Conservation (phyloP, 1,284 basidiomycete species). For the Pseudozyma pruni region DNA sequence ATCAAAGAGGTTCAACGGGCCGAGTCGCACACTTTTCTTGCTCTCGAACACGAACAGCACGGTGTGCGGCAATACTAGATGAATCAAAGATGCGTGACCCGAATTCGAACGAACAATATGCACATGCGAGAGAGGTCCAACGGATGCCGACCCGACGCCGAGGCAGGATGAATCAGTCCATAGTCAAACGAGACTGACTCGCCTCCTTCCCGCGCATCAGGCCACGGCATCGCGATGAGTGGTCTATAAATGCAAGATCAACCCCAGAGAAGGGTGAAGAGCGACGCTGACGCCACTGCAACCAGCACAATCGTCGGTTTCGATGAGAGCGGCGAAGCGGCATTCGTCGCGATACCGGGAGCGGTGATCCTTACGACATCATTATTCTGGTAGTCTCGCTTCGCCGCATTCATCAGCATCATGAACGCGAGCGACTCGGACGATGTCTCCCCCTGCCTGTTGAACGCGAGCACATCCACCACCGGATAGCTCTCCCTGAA, state of each 20-base stretch:
- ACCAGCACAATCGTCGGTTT: neutral
- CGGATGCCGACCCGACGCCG: neutral
- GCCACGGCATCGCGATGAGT: neutral
- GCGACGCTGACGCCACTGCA: conserved; percentile 2
- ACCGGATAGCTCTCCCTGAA: conserved; percentile 45
- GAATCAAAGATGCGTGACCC: neutral
- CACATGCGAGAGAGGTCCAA: neutral
- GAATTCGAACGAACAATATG: neutral
- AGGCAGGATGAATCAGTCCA: conserved; percentile 17
- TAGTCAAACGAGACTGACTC: conserved; percentile 27
- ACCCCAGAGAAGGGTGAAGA: neutral
- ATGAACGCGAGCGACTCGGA: conserved; percentile 60
- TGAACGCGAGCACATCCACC: conserved; percentile 60
- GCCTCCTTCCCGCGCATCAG: neutral
- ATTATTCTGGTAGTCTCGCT: conserved; percentile 54
- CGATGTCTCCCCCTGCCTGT: conserved; percentile 44
- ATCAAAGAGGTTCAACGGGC: no score
- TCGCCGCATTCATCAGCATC: conserved; percentile 58
- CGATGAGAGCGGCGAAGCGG: neutral
- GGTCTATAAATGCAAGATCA: conserved; percentile 2
- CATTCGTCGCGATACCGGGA: conserved; percentile 16
- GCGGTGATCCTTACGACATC: conserved; percentile 35
- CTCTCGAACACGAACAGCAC: no score
- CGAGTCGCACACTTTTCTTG: no score
- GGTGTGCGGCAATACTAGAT: no score